These are phyloP conservation scores for barley (Hordeum vulgare) DNA, from an alignment of 176 grass and related monocot genomes.

Conservation along the genomic window DNA sequence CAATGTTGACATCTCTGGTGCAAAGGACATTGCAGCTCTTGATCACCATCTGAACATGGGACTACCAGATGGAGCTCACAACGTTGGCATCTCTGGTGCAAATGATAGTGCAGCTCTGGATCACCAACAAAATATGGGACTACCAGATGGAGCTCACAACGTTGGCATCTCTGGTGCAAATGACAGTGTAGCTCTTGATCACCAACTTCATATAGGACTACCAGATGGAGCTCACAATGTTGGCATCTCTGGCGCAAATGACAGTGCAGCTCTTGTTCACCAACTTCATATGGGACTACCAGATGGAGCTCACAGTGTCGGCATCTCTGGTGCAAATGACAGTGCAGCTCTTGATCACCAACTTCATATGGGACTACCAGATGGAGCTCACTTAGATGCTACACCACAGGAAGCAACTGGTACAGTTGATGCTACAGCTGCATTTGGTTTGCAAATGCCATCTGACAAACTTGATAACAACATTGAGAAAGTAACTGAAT, in stretches of 20 bases:
- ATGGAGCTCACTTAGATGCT: constrained; percentile 9
- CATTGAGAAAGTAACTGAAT: constrained; percentile 18
- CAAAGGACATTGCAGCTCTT: too few relatives aligned
- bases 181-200: neutral
- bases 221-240: neutral
- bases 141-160: too few relatives aligned
- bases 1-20: too few relatives aligned
- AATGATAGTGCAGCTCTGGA: neutral
- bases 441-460: constrained; percentile 22
- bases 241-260: too few relatives aligned
- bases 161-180: constrained; percentile 13
- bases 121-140: neutral
- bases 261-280: too few relatives aligned
- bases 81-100: too few relatives aligned
- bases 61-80: too few relatives aligned
- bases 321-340: neutral
- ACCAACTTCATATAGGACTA: constrained; percentile 2
- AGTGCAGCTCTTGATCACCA: constrained; percentile 2
- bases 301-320: neutral
- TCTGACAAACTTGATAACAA: constrained; percentile 21
- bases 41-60: too few relatives aligned
- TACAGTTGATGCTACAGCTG: neutral
- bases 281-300: neutral
- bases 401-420: constrained; percentile 2
- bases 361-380: constrained; percentile 6